phyloP scores from a whole-genome alignment of 2,329 filamentous ascomycete species.

The Sporothrix globosa region DNA sequence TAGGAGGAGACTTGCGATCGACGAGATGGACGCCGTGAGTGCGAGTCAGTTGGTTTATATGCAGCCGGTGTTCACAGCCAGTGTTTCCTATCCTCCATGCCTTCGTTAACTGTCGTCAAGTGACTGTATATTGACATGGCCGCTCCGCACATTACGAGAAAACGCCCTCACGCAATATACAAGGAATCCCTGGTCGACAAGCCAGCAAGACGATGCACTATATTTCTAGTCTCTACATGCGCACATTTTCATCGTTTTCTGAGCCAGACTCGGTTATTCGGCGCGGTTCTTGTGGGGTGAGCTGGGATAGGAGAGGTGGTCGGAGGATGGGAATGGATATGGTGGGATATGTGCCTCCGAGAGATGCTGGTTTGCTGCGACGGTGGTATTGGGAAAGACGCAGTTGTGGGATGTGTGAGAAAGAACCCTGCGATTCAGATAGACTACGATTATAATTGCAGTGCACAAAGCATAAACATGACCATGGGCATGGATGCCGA shows the following conservation, averaged over 20 bases:
- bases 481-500: not conserved
- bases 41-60: constrained; percentile 24
- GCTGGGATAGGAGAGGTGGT: not conserved
- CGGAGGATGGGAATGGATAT: not conserved
- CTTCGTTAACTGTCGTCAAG: not conserved
- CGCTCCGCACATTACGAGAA: constrained; percentile 21
- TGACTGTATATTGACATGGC: constrained; percentile 7
- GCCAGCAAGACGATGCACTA: constrained; percentile 7
- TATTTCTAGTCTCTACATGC: not conserved
- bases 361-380: not conserved
- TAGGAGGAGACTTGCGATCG: not conserved
- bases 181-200: not conserved
- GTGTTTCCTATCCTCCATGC: not conserved
- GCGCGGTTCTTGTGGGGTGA: constrained; percentile 18
- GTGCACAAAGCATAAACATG: not conserved
- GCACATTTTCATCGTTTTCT: not conserved
- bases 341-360: constrained; percentile 14
- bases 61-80: not conserved
- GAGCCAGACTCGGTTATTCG: constrained; percentile 14
- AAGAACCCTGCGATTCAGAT: not conserved
- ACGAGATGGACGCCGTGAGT: not conserved
- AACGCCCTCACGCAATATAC: constrained; percentile 26
- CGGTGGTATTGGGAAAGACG: not conserved
- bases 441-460: not conserved
- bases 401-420: not conserved